phyloP scores from a whole-genome alignment of 257 asterid species.

The Solanum medicagineum region DNA sequence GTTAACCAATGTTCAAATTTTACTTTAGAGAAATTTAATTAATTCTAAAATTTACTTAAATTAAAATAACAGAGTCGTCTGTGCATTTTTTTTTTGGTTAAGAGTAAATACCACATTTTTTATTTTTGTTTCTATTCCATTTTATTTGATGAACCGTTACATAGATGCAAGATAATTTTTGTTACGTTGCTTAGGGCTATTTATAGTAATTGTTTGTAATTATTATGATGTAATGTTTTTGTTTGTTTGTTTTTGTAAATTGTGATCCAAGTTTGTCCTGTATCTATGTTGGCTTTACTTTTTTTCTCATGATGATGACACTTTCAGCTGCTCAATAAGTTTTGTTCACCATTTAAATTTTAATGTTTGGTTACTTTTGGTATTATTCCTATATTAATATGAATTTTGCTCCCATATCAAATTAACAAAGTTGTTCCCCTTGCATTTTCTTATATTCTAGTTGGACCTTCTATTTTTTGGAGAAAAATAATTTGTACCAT shows the following conservation, averaged over 20 bases:
- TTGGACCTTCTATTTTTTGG: not conserved
- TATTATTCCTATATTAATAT: too few species aligned
- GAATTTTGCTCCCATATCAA: not conserved
- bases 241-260: too few species aligned
- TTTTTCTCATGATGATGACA: too few species aligned
- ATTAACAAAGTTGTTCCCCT: not conserved
- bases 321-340: not conserved
- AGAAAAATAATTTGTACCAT: too few species aligned
- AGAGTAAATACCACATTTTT: too few species aligned
- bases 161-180: not conserved
- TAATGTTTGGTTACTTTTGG: not conserved
- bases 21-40: not conserved
- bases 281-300: not conserved
- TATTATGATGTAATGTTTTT: not conserved
- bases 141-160: not conserved
- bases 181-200: not conserved
- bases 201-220: not conserved
- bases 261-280: too few species aligned
- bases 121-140: not conserved
- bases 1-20: not conserved
- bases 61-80: too few species aligned
- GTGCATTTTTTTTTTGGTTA: too few species aligned
- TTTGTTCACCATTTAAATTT: not conserved
- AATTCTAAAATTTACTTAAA: not conserved
- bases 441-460: not conserved